A percentile compares a stretch with the other conserved stretches of the same genome.
Evolutionary conservation across 78 protist species (phyloP).

Genomic region (Dictyostelium purpureum): DNA sequence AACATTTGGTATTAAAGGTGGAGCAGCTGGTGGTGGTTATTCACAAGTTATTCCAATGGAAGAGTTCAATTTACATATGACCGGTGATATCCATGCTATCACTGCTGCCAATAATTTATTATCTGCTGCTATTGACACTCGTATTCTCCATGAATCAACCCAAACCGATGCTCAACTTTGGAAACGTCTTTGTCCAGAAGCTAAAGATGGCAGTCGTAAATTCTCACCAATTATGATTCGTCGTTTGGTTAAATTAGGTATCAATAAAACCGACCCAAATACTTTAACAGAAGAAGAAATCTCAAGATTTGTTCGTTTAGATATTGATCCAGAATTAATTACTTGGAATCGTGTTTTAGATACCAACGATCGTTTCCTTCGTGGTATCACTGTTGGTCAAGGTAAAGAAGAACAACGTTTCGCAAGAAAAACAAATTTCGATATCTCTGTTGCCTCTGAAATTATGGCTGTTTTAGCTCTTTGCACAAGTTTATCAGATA

Average conservation of each 20-base stretch:
- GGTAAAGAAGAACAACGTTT: constrained; percentile 91
- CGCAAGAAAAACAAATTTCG: constrained; percentile 90
- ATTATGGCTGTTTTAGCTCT: constrained; percentile 98
- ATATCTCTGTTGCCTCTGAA: constrained; percentile 98
- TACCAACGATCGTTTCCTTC: constrained; percentile 96
- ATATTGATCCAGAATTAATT: constrained; percentile 95
- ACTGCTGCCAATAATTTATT: constrained; percentile 98
- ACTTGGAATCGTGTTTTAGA: constrained; percentile 96
- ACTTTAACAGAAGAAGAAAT: constrained; percentile 87
- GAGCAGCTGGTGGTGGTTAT: constrained; percentile 98
- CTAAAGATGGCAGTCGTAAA: constrained; percentile 52
- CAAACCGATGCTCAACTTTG: constrained; percentile 88
- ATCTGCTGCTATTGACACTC: constrained; percentile 98
- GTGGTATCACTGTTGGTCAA: constrained; percentile 95
- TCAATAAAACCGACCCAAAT: constrained; percentile 87
- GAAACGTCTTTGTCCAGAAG: constrained; percentile 87
- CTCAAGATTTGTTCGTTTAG: constrained; percentile 92
- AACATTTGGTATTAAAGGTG: constrained; percentile 98
- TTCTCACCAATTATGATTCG: constrained; percentile 91
- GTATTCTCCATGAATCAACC: constrained; percentile 95
- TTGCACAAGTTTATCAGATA: constrained; percentile 84
- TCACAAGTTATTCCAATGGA: constrained; percentile 98
- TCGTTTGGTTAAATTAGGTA: constrained; percentile 92
- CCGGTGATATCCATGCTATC: constrained; percentile 99
- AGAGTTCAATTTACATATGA: constrained; percentile 96